Percentiles rank a stretch among this genome's conserved stretches.
Evolutionary conservation across 495 filamentous ascomycete species (phyloP).

Genomic region (Thermothielavioides terrestris): DNA sequence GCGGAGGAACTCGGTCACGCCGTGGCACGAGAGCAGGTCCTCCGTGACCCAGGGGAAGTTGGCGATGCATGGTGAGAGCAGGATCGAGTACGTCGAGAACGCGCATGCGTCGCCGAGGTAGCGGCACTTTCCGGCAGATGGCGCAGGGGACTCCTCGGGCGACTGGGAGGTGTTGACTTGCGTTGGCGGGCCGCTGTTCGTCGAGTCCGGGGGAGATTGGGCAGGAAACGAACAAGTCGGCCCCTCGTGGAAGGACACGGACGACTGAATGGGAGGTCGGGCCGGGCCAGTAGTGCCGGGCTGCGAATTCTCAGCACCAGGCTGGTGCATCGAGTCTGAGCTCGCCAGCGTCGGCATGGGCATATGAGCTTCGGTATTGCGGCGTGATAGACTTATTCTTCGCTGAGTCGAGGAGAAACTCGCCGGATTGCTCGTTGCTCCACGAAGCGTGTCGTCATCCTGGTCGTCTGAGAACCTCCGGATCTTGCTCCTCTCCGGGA

Average conservation of each 20-base stretch:
- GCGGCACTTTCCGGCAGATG: constrained; percentile 7
- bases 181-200: not conserved
- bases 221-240: not conserved
- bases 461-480: constrained; percentile 3
- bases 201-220: not conserved
- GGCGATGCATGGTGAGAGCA: constrained; percentile 40
- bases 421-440: not conserved
- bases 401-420: not conserved
- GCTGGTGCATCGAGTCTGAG: constrained; percentile 14
- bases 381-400: constrained; percentile 2
- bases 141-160: not conserved
- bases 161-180: not conserved
- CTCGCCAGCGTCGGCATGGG: constrained; percentile 1
- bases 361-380: not conserved
- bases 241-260: constrained; percentile 15
- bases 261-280: constrained; percentile 2
- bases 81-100: constrained; percentile 30
- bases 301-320: not conserved
- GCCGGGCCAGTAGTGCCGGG: not conserved
- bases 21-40: constrained; percentile 36
- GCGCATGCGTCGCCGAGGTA: constrained; percentile 18
- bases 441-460: not conserved
- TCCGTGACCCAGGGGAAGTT: constrained; percentile 34
- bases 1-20: constrained; percentile 21
- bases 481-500: constrained; percentile 4